Percentiles rank a stretch among this genome's conserved stretches.
Evolutionary conservation across 1,284 basidiomycete genomes (phyloP).

Genomic region (Rhodotorula glutinis): DNA sequence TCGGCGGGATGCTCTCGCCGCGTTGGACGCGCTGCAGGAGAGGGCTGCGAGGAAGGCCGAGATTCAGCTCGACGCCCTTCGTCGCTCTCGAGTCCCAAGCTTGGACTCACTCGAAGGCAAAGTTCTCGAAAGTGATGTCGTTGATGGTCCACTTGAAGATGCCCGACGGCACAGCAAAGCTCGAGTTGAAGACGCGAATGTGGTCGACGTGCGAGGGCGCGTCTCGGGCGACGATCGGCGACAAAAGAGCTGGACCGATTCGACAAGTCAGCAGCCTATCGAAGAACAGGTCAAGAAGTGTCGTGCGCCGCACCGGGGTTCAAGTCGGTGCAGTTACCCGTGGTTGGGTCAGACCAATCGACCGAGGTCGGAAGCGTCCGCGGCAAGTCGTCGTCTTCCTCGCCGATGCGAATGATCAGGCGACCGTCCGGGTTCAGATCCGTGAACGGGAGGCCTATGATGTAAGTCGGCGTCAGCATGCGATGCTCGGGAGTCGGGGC

Average conservation of each 20-base stretch:
- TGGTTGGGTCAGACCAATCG: conserved; percentile 39
- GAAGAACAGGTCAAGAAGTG: too few species aligned
- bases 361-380: conserved; percentile 24
- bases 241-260: conserved; percentile 7
- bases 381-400: conserved; percentile 11
- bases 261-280: neutral
- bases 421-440: conserved; percentile 26
- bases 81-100: too few species aligned
- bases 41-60: conserved; percentile 42
- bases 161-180: conserved; percentile 18
- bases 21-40: conserved; percentile 41
- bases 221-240: conserved; percentile 42
- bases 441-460: conserved; percentile 2
- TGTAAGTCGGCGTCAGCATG: too few species aligned
- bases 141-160: conserved; percentile 42
- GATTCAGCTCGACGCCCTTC: conserved; percentile 4
- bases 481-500: neutral
- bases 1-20: conserved; percentile 34
- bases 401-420: conserved; percentile 41
- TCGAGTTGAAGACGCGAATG: conserved; percentile 38
- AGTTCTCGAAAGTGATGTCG: conserved; percentile 38
- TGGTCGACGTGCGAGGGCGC: conserved; percentile 34
- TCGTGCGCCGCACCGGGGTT: conserved; percentile 29
- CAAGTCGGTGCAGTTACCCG: conserved; percentile 33
- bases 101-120: conserved; percentile 4